phyloP scores from a whole-genome alignment of 2,329 filamentous ascomycete genomes.

The Calonectria pseudoturangicola region DNA sequence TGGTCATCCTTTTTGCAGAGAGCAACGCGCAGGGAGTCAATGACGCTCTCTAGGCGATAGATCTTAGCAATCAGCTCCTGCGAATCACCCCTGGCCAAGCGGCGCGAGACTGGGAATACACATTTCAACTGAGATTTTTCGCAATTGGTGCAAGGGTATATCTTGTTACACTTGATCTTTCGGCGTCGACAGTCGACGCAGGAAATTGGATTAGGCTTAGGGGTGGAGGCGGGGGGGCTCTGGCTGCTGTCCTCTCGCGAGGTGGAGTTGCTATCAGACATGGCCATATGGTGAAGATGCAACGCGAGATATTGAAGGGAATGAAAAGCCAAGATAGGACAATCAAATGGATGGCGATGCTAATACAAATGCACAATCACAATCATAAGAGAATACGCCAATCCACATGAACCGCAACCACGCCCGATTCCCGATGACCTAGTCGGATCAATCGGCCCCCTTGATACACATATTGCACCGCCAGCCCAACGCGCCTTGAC shows the following conservation, averaged over 20 bases:
- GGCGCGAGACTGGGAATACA: not conserved
- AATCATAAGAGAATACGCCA: not conserved
- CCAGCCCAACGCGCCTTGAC: not conserved
- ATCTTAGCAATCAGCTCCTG: slow-evolving; percentile 16
- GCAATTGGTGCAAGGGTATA: slow-evolving; percentile 17
- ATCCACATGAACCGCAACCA: not conserved
- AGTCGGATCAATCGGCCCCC: slow-evolving; percentile 12
- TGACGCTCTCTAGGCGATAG: slow-evolving; percentile 3
- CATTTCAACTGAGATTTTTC: slow-evolving; percentile 16
- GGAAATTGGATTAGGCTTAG: slow-evolving; percentile 1
- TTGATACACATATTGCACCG: not conserved
- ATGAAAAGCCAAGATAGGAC: not conserved
- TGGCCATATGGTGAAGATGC: not conserved
- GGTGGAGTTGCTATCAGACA: slow-evolving; percentile 18
- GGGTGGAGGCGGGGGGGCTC: slow-evolving; percentile 1
- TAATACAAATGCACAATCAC: no score
- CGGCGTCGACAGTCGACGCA: slow-evolving; percentile 16
- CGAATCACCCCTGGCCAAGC: not conserved
- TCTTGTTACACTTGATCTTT: slow-evolving; percentile 18
- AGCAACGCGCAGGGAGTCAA: not conserved
- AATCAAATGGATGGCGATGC: not conserved
- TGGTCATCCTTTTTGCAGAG: not conserved
- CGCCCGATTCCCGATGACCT: not conserved
- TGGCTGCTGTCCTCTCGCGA: slow-evolving; percentile 12
- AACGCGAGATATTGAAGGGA: not conserved